phyloP scores from a whole-genome alignment of 495 filamentous ascomycete genomes.

The Aspergillus bertholletiae region DNA sequence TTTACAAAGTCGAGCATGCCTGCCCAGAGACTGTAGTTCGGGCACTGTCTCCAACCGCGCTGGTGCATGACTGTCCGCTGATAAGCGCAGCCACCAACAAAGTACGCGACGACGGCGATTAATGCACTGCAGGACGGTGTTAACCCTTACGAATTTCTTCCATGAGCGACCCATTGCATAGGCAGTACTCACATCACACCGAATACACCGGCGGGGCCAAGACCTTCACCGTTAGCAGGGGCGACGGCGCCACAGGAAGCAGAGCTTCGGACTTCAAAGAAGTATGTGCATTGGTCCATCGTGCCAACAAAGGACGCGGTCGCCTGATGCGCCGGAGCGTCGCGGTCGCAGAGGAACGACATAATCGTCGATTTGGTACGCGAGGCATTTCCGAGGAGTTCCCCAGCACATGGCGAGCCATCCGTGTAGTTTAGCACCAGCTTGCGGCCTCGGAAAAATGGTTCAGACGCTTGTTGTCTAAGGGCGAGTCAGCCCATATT shows the following conservation, averaged over 20 bases:
- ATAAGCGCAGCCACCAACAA: slow-evolving; percentile 91
- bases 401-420: slow-evolving; percentile 71
- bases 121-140: slow-evolving; percentile 38
- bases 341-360: slow-evolving; percentile 88
- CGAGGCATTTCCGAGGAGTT: slow-evolving; percentile 31
- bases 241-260: slow-evolving; percentile 76
- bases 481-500: background rate
- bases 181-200: slow-evolving; percentile 70
- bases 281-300: slow-evolving; percentile 89
- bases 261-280: slow-evolving; percentile 88
- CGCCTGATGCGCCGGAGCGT: slow-evolving; percentile 55
- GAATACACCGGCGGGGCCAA: slow-evolving; percentile 87
- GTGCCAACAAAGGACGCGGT: slow-evolving; percentile 78
- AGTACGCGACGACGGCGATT: slow-evolving; percentile 82
- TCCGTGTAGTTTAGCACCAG: slow-evolving; percentile 88
- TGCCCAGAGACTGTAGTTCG: slow-evolving; percentile 91
- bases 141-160: background rate
- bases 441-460: slow-evolving; percentile 81
- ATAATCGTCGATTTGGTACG: slow-evolving; percentile 83
- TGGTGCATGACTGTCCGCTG: slow-evolving; percentile 93
- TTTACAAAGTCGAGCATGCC: slow-evolving; percentile 78
- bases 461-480: slow-evolving; percentile 64
- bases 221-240: slow-evolving; percentile 56
- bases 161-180: background rate
- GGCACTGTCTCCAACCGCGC: slow-evolving; percentile 90